Conservation (phyloP, 2,329 filamentous ascomycete species). For the Claviceps sorghi region DNA sequence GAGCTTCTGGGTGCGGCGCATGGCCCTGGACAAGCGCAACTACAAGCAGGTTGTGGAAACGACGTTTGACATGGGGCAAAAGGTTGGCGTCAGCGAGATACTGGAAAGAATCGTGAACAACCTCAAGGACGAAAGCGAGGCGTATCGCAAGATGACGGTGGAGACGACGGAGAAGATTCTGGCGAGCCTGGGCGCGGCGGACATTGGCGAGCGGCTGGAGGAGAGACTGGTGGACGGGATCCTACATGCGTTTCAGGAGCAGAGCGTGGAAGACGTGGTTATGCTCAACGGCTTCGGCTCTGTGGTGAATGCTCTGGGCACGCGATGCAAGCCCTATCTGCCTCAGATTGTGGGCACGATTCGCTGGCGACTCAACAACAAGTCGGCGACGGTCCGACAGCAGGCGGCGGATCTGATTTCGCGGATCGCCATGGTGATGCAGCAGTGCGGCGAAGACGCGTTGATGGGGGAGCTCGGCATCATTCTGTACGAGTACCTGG, state of each 20-base stretch:
- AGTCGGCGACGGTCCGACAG: conserved; percentile 89
- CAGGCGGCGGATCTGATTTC: conserved; percentile 95
- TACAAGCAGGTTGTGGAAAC: conserved; percentile 97
- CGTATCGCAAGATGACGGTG: conserved; percentile 97
- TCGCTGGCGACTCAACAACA: conserved; percentile 94
- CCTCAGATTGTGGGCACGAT: conserved; percentile 96
- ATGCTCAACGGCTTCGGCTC: conserved; percentile 97
- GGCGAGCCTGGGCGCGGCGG: conserved; percentile 79
- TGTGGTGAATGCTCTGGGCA: conserved; percentile 87
- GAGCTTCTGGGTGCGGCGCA: conserved; percentile 92
- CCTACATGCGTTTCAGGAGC: conserved; percentile 91
- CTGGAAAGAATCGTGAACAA: conserved; percentile 86
- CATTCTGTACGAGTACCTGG: conserved; percentile 93
- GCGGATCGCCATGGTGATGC: conserved; percentile 96
- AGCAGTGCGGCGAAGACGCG: conserved; percentile 91
- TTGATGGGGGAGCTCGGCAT: conserved; percentile 91
- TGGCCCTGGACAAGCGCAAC: conserved; percentile 95
- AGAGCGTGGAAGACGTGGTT: conserved; percentile 88
- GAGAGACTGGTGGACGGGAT: conserved; percentile 92
- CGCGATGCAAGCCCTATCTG: conserved; percentile 87
- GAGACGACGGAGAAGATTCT: conserved; percentile 97
- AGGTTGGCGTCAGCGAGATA: conserved; percentile 94
- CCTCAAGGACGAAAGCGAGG: conserved; percentile 93
- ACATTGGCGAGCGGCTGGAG: conserved; percentile 83
- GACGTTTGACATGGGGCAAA: conserved; percentile 90